Evolutionary conservation across 2,329 filamentous ascomycete species (phyloP), one percentile per base, ranked within the genome.

Genomic region (Apiospora rasikravindrae): DNA sequence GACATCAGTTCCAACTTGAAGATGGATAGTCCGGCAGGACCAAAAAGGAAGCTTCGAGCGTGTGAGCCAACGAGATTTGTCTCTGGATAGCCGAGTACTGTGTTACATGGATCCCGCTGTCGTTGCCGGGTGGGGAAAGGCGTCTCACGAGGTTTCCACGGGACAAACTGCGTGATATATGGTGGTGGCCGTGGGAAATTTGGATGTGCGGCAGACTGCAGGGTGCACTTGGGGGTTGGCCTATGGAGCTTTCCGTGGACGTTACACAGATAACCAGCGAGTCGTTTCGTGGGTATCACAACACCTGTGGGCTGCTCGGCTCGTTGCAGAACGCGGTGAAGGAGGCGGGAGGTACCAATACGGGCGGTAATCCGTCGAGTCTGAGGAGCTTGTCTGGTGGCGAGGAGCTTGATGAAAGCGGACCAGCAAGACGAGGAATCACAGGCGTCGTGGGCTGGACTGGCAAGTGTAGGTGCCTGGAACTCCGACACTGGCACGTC

Each of bases 101-200:
- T 83, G 79, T 77, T 76, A 83, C 82, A 81, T 73, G 80, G 80
- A 81, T 81, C 78, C 78, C 77, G 82, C 80, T 78, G 80, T 80
- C 78, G 80, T 80, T 77, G 75, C 81, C 78, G 77, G 78, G 77
- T 77, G 77, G 76, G 76, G 76, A 73, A 74, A 74, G 73, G 75
- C 75, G 80, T 81, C 76, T 78, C 80, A 81, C 80, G 77, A 76
- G 75, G 74, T 75, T 74, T 77, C 75, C 77, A 76, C 75, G 77
- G 74, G 75, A 74, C 77, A 75, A 73, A 73, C 75, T 74, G 79
- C 77, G 77, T 76, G 77, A 77, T 77, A 72, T 74, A 57, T 70
- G 73, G 33, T 64, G n/a, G 57, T 64, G 68, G 70, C 71, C 72
- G 74, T 67, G 74, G 71, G 73, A 74, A 76, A 71, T 76, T 75